Conservation (phyloP, 176 grass and related monocot species). For the Musa acuminata region DNA sequence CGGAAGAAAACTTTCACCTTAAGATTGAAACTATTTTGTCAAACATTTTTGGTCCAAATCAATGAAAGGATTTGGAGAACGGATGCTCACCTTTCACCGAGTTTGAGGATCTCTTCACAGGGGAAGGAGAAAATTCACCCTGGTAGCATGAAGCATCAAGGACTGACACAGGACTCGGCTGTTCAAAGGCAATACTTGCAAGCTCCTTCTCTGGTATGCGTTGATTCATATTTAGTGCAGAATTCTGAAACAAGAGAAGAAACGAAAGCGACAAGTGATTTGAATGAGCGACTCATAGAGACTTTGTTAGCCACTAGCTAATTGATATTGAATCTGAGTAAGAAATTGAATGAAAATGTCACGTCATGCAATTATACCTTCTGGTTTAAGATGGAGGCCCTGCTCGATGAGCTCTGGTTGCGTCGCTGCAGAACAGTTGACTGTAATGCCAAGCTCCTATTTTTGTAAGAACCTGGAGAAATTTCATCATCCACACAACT, state of each 20-base stretch:
- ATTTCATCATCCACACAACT: slow-evolving; percentile 22
- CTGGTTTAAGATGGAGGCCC: slow-evolving; percentile 11
- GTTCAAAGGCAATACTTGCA: slow-evolving; percentile 1
- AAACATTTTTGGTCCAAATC: slow-evolving; percentile 1
- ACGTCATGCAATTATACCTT: slow-evolving; percentile 35
- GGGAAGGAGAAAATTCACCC: slow-evolving; percentile 20
- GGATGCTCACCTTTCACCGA: slow-evolving; percentile 64
- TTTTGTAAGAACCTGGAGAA: slow-evolving; percentile 26
- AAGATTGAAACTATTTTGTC: slow-evolving; percentile 19
- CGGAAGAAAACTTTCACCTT: too few relatives aligned
- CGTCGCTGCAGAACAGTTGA: slow-evolving; percentile 32
- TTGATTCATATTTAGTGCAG: slow-evolving; percentile 17
- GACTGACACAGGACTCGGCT: slow-evolving; percentile 66
- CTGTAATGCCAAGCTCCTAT: slow-evolving; percentile 25
- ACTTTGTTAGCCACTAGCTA: background rate
- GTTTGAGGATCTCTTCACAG: slow-evolving; percentile 46
- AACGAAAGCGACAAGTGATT: background rate
- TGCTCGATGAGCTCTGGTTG: slow-evolving; percentile 1
- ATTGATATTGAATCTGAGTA: too few relatives aligned
- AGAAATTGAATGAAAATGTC: too few relatives aligned
- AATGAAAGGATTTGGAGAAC: slow-evolving; percentile 18
- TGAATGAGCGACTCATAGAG: background rate
- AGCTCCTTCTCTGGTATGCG: slow-evolving; percentile 27
- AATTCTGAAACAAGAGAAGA: slow-evolving; percentile 28
- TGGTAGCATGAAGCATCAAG: slow-evolving; percentile 73